Conservation (phyloP, 345 rosid species). For the Hypericum perforatum region DNA sequence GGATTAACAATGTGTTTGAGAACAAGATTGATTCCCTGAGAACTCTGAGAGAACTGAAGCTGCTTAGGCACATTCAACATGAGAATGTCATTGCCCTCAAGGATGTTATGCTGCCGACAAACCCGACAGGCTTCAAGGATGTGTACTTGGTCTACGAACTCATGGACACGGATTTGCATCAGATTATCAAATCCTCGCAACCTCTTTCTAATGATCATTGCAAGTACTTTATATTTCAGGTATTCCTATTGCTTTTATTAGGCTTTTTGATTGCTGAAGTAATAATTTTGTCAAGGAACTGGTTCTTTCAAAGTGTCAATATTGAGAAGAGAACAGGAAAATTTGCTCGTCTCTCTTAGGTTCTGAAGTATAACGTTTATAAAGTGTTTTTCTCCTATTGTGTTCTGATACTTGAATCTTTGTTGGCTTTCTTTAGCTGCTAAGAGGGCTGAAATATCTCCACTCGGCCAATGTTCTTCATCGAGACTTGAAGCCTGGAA, state of each 20-base stretch:
- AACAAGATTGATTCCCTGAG: conserved; percentile 62
- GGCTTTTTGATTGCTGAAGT: too few species aligned
- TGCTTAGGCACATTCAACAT: conserved; percentile 62
- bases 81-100: conserved; percentile 74
- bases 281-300: too few species aligned
- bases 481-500: conserved; percentile 85
- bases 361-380: too few species aligned
- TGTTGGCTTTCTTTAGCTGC: conserved; percentile 31
- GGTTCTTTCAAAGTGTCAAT: too few species aligned
- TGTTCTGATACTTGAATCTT: too few species aligned
- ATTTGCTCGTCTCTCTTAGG: too few species aligned
- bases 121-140: conserved; percentile 59
- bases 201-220: conserved; percentile 61
- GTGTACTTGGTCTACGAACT: conserved; percentile 84
- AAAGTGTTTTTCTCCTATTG: too few species aligned
- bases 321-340: too few species aligned
- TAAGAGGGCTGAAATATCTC: conserved; percentile 75
- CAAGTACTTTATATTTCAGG: conserved; percentile 80
- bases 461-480: conserved; percentile 85
- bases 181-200: conserved; percentile 82
- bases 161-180: conserved; percentile 80
- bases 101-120: conserved; percentile 71
- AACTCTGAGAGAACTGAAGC: conserved; percentile 75
- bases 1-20: conserved; percentile 65
- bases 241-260: conserved; percentile 5